Evolutionary conservation across 768 basidiomycete genomes (phyloP).

Genomic region (Pholiota conissans): DNA sequence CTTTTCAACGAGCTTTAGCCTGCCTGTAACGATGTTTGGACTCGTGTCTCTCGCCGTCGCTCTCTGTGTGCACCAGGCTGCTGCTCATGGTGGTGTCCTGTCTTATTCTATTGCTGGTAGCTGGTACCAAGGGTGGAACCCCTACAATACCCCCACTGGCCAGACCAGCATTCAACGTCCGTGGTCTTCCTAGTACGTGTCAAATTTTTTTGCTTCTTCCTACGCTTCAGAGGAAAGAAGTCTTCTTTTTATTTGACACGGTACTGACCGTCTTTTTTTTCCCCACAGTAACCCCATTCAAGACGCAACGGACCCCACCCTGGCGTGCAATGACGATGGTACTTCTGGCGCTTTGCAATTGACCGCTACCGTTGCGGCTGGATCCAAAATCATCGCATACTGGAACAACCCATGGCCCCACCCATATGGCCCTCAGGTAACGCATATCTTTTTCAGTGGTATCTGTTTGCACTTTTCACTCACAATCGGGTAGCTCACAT

Average conservation of each 20-base stretch:
- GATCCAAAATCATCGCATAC: constrained; percentile 40
- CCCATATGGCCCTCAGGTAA: constrained; percentile 42
- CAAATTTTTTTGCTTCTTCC: background rate
- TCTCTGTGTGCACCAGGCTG: constrained; percentile 26
- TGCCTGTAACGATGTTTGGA: constrained; percentile 28
- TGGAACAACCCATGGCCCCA: constrained; percentile 50
- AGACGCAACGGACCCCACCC: constrained; percentile 33
- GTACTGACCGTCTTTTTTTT: background rate
- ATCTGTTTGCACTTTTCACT: background rate
- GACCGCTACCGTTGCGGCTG: constrained; percentile 43
- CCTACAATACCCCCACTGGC: constrained; percentile 42
- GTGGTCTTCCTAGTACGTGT: constrained; percentile 42
- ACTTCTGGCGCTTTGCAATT: constrained; percentile 38
- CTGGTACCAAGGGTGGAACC: constrained; percentile 40
- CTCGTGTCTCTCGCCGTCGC: constrained; percentile 29
- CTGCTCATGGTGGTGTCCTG: constrained; percentile 46
- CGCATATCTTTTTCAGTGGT: background rate
- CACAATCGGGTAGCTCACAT: constrained; percentile 34
- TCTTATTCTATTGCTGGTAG: constrained; percentile 38
- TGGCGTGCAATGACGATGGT: constrained; percentile 50
- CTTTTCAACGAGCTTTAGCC: background rate
- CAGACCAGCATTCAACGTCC: constrained; percentile 44
- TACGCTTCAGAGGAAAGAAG: background rate
- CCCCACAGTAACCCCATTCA: constrained; percentile 39
- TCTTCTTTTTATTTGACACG: background rate